Conservation (phyloP, 331 rosid species). For the Erythrophleum ivorense region DNA sequence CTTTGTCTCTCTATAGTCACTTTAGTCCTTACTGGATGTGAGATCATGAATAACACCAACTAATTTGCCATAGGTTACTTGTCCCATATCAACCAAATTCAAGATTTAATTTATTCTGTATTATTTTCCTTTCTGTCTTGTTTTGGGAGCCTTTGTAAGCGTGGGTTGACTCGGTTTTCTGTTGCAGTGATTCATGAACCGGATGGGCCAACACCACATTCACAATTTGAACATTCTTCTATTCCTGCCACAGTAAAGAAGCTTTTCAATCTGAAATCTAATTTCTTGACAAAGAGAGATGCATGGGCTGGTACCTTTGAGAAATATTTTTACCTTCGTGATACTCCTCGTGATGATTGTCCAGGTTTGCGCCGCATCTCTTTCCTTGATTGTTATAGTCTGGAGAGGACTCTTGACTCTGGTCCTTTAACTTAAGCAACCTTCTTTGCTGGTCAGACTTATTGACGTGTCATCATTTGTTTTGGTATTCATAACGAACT, state of each 20-base stretch:
- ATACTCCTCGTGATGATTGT: conserved; percentile 87
- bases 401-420: conserved; percentile 5
- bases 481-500: conserved; percentile 2
- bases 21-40: conserved; percentile 25
- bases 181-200: conserved; percentile 83
- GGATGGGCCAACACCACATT: conserved; percentile 80
- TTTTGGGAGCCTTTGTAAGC: conserved; percentile 18
- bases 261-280: conserved; percentile 89
- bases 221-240: conserved; percentile 91
- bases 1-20: conserved; percentile 16
- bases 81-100: conserved; percentile 8
- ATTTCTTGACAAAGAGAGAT: conserved; percentile 95
- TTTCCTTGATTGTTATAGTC: conserved; percentile 18
- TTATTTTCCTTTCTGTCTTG: not conserved
- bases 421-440: not conserved
- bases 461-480: not conserved
- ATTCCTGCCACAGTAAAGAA: conserved; percentile 90
- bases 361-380: conserved; percentile 69
- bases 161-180: conserved; percentile 14
- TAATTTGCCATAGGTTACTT: conserved; percentile 11
- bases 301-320: conserved; percentile 99
- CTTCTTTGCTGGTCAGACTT: not conserved
- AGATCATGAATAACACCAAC: not conserved
- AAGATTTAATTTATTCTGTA: not conserved
- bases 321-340: conserved; percentile 68